Evolutionary conservation across 139 green algal species (phyloP).

Genomic region (Marvania coccoides): DNA sequence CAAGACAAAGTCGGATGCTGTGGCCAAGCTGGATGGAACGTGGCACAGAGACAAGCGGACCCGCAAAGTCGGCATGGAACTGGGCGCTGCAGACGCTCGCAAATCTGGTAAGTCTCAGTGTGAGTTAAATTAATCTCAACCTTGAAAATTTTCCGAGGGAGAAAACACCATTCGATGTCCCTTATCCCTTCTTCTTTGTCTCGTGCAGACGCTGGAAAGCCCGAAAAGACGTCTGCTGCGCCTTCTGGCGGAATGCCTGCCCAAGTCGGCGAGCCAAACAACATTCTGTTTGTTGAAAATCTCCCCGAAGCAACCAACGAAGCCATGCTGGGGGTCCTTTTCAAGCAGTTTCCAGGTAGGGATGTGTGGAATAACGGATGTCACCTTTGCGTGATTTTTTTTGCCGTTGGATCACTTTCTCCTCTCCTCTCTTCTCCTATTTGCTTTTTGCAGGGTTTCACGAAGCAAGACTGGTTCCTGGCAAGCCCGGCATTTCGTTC

Average conservation of each 20-base stretch:
- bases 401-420: neutral
- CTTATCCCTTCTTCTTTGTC: no score
- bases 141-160: no score
- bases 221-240: neutral
- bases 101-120: neutral
- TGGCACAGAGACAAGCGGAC: conserved; percentile 60
- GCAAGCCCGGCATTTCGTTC: conserved; percentile 92
- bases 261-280: conserved; percentile 64
- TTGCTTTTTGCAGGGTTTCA: conserved; percentile 55
- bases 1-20: conserved; percentile 77
- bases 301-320: conserved; percentile 80
- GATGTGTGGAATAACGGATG: neutral
- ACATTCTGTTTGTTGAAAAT: conserved; percentile 91
- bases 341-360: conserved; percentile 83
- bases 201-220: neutral
- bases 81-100: neutral
- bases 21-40: conserved; percentile 76
- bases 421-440: neutral
- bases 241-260: neutral
- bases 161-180: no score
- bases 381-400: neutral
- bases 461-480: conserved; percentile 84
- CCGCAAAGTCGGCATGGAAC: conserved; percentile 28
- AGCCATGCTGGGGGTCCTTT: conserved; percentile 87
- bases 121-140: neutral